Conservation (phyloP, 2,329 filamentous ascomycete species). For the Magnaporthiopsis rhizophila region DNA sequence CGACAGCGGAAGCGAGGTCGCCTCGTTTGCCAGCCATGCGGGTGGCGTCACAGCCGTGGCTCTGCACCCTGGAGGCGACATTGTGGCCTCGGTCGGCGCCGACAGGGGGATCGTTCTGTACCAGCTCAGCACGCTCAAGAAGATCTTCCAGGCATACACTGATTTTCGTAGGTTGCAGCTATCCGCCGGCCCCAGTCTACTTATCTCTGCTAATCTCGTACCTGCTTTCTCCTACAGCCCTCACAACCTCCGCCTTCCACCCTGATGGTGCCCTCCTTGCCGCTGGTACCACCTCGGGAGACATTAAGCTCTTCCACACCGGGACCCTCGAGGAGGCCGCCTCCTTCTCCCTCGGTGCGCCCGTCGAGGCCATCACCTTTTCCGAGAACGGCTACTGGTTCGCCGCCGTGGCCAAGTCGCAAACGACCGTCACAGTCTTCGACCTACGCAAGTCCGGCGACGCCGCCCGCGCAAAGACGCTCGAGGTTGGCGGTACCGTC, state of each 20-base stretch:
- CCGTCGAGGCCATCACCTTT: constrained; percentile 72
- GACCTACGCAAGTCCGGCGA: constrained; percentile 89
- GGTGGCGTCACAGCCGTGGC: constrained; percentile 71
- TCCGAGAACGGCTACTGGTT: constrained; percentile 98
- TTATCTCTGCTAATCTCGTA: neutral
- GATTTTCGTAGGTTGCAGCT: constrained; percentile 58
- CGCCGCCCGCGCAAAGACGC: constrained; percentile 69
- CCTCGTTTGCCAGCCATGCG: constrained; percentile 71
- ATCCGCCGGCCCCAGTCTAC: neutral
- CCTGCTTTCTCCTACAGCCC: constrained; percentile 35
- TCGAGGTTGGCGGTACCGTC: constrained; percentile 74
- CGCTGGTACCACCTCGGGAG: constrained; percentile 68
- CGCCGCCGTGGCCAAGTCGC: constrained; percentile 70
- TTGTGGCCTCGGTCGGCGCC: constrained; percentile 78
- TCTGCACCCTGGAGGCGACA: constrained; percentile 72
- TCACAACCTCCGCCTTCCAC: constrained; percentile 79
- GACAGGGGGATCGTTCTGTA: constrained; percentile 94
- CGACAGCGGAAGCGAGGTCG: constrained; percentile 59
- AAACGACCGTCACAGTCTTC: constrained; percentile 76
- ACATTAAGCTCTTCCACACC: constrained; percentile 84
- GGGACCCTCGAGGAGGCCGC: constrained; percentile 71
- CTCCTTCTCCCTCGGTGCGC: constrained; percentile 59
- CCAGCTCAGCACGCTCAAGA: constrained; percentile 59
- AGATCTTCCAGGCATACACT: constrained; percentile 70
- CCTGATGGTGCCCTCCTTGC: constrained; percentile 94